A percentile compares a stretch with the other conserved stretches of the same genome.
Conservation (phyloP, 176 grass and related monocot species). For the Ampelocalamus luodianensis region DNA sequence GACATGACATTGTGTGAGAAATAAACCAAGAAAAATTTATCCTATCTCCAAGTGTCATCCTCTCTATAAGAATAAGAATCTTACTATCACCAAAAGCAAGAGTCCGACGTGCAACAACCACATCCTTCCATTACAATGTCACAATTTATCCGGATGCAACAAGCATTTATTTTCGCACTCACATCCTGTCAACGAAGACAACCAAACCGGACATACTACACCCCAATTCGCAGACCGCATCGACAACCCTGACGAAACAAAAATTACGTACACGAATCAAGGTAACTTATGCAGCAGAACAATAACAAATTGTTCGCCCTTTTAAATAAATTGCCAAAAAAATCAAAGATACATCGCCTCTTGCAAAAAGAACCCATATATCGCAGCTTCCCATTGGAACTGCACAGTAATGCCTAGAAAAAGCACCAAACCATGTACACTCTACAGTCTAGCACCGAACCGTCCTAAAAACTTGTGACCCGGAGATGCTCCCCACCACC, state of each 20-base stretch:
- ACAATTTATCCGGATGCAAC: no score
- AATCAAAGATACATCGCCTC: neutral
- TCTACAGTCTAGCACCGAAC: conserved; percentile 25
- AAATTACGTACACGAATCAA: neutral
- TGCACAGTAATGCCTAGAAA: neutral
- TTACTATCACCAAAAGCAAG: no score
- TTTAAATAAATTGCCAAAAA: conserved; percentile 21
- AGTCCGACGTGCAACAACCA: no score
- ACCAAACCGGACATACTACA: no score
- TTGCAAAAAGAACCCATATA: conserved; percentile 35
- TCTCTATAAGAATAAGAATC: no score
- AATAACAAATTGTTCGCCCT: neutral
- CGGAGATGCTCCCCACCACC: conserved; percentile 3
- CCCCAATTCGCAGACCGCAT: no score
- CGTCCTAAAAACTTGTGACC: neutral
- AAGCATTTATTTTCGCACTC: no score
- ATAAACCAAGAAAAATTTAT: no score
- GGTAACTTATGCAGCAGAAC: neutral
- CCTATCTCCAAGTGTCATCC: no score
- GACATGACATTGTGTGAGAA: no score
- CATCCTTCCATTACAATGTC: no score
- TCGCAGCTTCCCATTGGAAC: neutral
- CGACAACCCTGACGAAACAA: neutral
- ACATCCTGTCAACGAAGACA: no score
- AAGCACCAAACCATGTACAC: conserved; percentile 55